phyloP scores from a whole-genome alignment of 768 basidiomycete species.

The Boletus barrowsii region DNA sequence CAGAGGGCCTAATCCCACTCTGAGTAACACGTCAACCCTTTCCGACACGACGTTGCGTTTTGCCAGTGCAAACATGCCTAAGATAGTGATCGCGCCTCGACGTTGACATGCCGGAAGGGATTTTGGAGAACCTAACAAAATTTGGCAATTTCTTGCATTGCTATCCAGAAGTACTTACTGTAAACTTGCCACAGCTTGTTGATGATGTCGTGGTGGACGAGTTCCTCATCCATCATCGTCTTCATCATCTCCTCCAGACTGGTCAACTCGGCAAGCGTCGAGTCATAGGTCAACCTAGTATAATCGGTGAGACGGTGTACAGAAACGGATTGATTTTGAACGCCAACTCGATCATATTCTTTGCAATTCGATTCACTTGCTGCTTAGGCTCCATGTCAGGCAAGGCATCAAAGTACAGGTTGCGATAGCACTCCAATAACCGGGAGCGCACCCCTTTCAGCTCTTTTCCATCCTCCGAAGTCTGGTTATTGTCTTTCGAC shows the following conservation, averaged over 20 bases:
- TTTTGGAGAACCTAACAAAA: slow-evolving; percentile 60
- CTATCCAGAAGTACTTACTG: slow-evolving; percentile 46
- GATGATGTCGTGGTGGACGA: slow-evolving; percentile 81
- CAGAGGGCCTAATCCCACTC: slow-evolving; percentile 77
- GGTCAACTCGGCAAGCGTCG: slow-evolving; percentile 92
- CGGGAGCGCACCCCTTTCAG: slow-evolving; percentile 85
- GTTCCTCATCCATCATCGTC: slow-evolving; percentile 89
- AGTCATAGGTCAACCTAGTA: slow-evolving; percentile 80
- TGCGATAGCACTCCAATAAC: slow-evolving; percentile 85
- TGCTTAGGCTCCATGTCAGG: slow-evolving; percentile 73
- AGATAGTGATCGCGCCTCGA: slow-evolving; percentile 91
- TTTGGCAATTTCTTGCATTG: neutral
- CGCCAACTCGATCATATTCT: slow-evolving; percentile 93
- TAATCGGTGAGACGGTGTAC: neutral
- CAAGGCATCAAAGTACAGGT: slow-evolving; percentile 83
- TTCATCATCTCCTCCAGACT: slow-evolving; percentile 96
- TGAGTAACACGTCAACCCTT: slow-evolving; percentile 79
- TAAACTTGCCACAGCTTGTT: slow-evolving; percentile 96
- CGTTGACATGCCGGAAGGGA: slow-evolving; percentile 79
- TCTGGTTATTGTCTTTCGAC: slow-evolving; percentile 86
- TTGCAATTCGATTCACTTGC: slow-evolving; percentile 88
- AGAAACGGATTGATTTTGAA: neutral
- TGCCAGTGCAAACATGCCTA: slow-evolving; percentile 95
- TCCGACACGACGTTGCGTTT: slow-evolving; percentile 76
- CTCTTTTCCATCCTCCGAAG: slow-evolving; percentile 75